Conservation (phyloP, 495 filamentous ascomycete species). For the Hyaloscypha variabilis region DNA sequence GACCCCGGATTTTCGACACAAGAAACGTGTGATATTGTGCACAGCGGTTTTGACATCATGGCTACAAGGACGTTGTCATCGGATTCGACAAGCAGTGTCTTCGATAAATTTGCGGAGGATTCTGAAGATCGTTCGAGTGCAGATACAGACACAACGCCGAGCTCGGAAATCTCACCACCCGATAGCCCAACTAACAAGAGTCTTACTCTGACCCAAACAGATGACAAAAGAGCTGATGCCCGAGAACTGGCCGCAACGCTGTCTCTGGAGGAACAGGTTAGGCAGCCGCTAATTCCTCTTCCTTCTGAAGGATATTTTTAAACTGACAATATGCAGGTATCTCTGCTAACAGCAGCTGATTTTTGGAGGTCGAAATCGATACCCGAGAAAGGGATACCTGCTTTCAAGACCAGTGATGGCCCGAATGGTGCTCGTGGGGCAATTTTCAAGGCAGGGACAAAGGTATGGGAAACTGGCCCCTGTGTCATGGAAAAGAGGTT, state of each 20-base stretch:
- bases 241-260: slow-evolving; percentile 40
- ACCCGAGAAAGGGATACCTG: slow-evolving; percentile 67
- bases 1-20: slow-evolving; percentile 2
- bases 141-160: slow-evolving; percentile 47
- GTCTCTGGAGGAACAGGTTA: slow-evolving; percentile 58
- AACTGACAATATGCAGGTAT: slow-evolving; percentile 48
- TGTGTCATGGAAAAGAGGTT: slow-evolving; percentile 24
- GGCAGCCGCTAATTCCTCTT: neutral
- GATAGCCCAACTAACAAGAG: slow-evolving; percentile 44
- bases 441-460: slow-evolving; percentile 64
- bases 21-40: neutral
- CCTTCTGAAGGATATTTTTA: neutral
- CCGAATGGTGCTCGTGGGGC: slow-evolving; percentile 80
- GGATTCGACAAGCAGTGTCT: slow-evolving; percentile 25
- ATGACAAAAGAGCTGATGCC: slow-evolving; percentile 35
- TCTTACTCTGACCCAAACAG: slow-evolving; percentile 1
- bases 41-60: neutral
- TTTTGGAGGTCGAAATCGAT: slow-evolving; percentile 79
- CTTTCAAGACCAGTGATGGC: slow-evolving; percentile 75
- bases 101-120: slow-evolving; percentile 28
- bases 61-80: slow-evolving; percentile 3
- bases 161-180: slow-evolving; percentile 53
- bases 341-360: slow-evolving; percentile 65
- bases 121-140: slow-evolving; percentile 34
- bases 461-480: slow-evolving; percentile 48